Evolutionary conservation across 805 yeast genomes (phyloP), one percentile per base, ranked within the genome.

Genomic region (Myxozyma sirexii): DNA sequence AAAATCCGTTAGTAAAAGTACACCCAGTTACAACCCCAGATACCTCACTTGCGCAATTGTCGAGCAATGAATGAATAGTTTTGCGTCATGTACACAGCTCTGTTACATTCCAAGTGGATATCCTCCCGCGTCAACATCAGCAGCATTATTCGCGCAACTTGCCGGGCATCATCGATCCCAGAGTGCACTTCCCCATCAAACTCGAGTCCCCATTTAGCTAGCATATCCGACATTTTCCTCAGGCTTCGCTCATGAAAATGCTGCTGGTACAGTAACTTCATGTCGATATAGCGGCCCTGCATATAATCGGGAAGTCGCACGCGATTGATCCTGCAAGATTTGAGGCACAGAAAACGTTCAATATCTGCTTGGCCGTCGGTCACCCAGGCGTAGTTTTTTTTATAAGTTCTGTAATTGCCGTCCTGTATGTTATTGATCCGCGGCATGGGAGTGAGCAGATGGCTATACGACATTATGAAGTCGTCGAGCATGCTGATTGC

Each of bases 281-380:
- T 24, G 29, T 64, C 61, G 15, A 64, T 52, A 29, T 64, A 64
- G 2, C 21, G 52, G 21, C 68, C 68, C 10, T 37, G 29, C 38
- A 64, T 27, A 45, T 54, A 62, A 8, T 51, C 24, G 1, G 66
- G 66, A 1, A 62, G 53, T n/a, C 45, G 46, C 8, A 54, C 31
- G 7, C 48, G 27, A 26, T 60, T 62, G 38, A 62, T 50, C 10
- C 49, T 41, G 52, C 64, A 59, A 1, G 66, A 62, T 42, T 57
- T 42, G 7, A 17, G 27, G 29, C 65, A 60, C 15, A 62, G 38
- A 42, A 62, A 62, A 17, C 64, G 58, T 27, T 62, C 66, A 33
- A 62, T 60, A 50, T 62, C 66, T 15, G 66, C 66, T 6, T 21
- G 10, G 8, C 66, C 66, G 26, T 62, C 61, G 4, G 65, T 59